Base-by-base conservation (phyloP, 2,329 filamentous ascomycete genomes). In the Fusarium sp. region DNA sequence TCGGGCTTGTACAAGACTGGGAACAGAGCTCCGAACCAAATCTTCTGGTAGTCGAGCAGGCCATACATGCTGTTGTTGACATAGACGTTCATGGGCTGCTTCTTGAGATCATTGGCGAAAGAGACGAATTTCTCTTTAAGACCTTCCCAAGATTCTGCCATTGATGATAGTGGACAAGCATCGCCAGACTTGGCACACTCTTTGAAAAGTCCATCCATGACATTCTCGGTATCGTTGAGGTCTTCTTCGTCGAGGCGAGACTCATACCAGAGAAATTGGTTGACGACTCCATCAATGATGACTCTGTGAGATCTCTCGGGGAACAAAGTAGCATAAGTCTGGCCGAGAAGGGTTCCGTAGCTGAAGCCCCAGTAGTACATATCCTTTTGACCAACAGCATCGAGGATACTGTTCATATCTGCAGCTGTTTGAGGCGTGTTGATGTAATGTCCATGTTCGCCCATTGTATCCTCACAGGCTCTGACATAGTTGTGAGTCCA, bases 401-500 rank as follows among this genome's bases (percentile, higher is more conserved):
- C 81, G 2, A 85, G 74, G 28, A 85, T 84, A 14, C 75, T 80
- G 65, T 84, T 84, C 83, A 86, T 85, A 62, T 86, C 84, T 31
- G 84, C 82, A 12, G 83, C 84, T 1, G 82, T 83, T 70, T 85
- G 83, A 0, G 83, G 83, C 1, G 84, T 85, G 58, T 85, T 84
- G 61, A 85, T 75, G 62, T 85, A 84, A 10, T 66, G 67, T 5
- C 79, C 81, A 62, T 84, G 74, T 49, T 83, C 81, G 1, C 82
- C 83, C 78, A 81, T 82, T 3, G 75, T 83, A 13, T 85, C 83
- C 7, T 70, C 63, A 49, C 84, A 85, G 0, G 81, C 79, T 13
- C 73, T 75, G 6, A 77, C 83, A 50, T 77, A 80, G 58, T 82
- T 84, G 21, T 78, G 70, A 2, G 82, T 74, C 80, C 80, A 83